Base-by-base conservation (phyloP, 345 rosid genomes). In the Chamaenerion angustifolium region DNA sequence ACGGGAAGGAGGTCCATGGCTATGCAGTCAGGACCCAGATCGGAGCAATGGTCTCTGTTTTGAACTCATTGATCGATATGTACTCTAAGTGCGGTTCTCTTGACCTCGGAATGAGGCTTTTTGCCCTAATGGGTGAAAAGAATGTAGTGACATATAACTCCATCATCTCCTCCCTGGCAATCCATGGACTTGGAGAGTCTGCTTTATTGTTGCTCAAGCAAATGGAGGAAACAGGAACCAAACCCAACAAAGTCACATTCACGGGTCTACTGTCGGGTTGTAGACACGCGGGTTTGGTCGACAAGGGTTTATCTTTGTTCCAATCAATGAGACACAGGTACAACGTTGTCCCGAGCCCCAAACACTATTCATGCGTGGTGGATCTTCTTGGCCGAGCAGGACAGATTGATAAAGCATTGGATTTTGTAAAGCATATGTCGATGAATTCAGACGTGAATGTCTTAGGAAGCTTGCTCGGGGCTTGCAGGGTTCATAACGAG, bases 351-450 rank as follows among this genome's bases (percentile, higher is more conserved):
- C 77, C 68, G 13, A 60, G 56, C 37, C 65, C 50, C 63, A 80
- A 76, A 59, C 80, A 76, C 49, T 67, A 71, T 59, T 68, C 80
- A 0, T 79, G 86, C 72, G 62, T 76, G 51, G 80, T 63, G 43
- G 82, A 79, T 58, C 78, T 79, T 59, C 67, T 71, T 4, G 75
- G 74, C 46, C 65, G 82, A 42, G 75, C 76, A 15, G 82, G 80
- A 40, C 55, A 49, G 23, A 48, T 74, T 40, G 56, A 49, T 55
- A 64, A 56, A 46, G 82, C 82, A 19, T 65, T 51, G 17, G 13
- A 61, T 23, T 61, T 76, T 21, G 58, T 71, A 11, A 52, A 65
- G 58, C 63, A 44, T 40, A 69, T 79, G 80, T 78, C 72, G 4
- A 45, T 67, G 60, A 65, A 60, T 54, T 76, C 78, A 2, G 68